phyloP scores from a whole-genome alignment of 108 stramenopile species.

The Nitzschia inconspicua region DNA sequence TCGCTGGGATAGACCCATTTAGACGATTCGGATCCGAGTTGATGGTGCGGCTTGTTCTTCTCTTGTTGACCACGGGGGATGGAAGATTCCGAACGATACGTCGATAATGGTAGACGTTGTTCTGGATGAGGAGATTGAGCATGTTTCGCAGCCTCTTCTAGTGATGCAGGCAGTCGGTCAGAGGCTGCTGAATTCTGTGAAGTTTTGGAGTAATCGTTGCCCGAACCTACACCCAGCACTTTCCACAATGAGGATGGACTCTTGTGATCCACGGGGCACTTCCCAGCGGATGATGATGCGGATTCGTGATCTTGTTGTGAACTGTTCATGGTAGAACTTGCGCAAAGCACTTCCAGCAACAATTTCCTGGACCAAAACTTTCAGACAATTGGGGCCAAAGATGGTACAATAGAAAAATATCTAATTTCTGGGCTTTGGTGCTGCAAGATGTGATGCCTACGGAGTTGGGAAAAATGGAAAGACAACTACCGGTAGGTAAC shows the following conservation, averaged over 20 bases:
- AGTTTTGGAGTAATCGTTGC: neutral
- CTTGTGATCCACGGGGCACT: constrained; percentile 35
- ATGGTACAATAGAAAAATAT: too few species aligned
- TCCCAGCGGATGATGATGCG: too few species aligned
- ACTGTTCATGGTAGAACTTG: too few species aligned
- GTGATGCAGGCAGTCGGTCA: constrained; percentile 47
- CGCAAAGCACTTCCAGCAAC: too few species aligned
- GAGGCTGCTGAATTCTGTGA: neutral
- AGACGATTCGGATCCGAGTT: neutral
- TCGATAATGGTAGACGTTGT: constrained; percentile 71
- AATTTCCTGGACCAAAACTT: too few species aligned
- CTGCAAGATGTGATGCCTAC: too few species aligned
- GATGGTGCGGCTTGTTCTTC: constrained; percentile 18
- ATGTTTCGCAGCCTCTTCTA: constrained; percentile 78
- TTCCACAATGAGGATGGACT: constrained; percentile 23
- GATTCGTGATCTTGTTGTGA: too few species aligned
- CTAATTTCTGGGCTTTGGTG: too few species aligned
- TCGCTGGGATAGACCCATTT: constrained; percentile 95
- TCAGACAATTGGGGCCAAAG: too few species aligned
- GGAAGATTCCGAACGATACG: constrained; percentile 60
- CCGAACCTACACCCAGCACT: neutral
- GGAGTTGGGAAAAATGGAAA: too few species aligned
- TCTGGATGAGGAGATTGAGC: constrained; percentile 72
- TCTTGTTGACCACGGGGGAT: constrained; percentile 62
- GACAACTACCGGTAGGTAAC: too few species aligned